Percentiles rank a stretch among this genome's conserved stretches.
These are phyloP conservation scores for Trypanosomatidae sp. DNA, from an alignment of 208 protist species.

Conservation along the genomic window DNA sequence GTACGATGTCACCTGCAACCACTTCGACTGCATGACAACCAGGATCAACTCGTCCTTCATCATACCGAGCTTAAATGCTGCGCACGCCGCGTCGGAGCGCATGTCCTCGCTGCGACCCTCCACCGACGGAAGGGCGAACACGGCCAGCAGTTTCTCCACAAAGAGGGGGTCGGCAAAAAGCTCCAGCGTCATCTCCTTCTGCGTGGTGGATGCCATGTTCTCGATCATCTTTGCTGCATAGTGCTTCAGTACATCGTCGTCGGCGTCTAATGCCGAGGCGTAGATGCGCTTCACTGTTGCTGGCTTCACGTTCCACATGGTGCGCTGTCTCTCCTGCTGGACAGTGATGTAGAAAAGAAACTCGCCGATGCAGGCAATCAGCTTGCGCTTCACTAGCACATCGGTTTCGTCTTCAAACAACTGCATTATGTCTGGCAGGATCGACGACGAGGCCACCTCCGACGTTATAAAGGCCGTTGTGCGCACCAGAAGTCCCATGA, in stretches of 20 bases:
- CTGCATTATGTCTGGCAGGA: conserved; percentile 58
- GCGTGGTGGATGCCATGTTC: conserved; percentile 78
- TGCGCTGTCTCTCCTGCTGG: conserved; percentile 62
- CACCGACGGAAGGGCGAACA: conserved; percentile 52
- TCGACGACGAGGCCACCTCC: conserved; percentile 65
- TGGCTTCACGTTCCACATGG: conserved; percentile 56
- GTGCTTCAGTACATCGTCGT: conserved; percentile 85
- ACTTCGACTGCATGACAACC: conserved; percentile 44
- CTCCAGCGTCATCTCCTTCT: conserved; percentile 45
- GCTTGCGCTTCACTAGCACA: conserved; percentile 61
- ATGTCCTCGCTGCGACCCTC: conserved; percentile 76
- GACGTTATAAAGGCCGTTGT: conserved; percentile 72
- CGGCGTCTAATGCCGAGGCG: conserved; percentile 43
- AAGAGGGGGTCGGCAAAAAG: conserved; percentile 57
- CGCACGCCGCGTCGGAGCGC: conserved; percentile 77
- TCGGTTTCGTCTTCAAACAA: conserved; percentile 62
- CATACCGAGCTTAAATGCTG: conserved; percentile 73
- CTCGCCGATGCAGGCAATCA: conserved; percentile 85
- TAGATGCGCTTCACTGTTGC: conserved; percentile 44
- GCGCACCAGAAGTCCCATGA: conserved; percentile 89
- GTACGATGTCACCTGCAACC: conserved; percentile 53
- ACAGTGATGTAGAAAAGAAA: conserved; percentile 90
- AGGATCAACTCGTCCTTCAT: conserved; percentile 65
- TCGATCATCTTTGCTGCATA: conserved; percentile 91
- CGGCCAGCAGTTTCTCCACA: conserved; percentile 58